Percentiles rank a stretch among this genome's conserved stretches.
Conservation (phyloP, 257 asterid species). For the Scutellaria galericulata region DNA sequence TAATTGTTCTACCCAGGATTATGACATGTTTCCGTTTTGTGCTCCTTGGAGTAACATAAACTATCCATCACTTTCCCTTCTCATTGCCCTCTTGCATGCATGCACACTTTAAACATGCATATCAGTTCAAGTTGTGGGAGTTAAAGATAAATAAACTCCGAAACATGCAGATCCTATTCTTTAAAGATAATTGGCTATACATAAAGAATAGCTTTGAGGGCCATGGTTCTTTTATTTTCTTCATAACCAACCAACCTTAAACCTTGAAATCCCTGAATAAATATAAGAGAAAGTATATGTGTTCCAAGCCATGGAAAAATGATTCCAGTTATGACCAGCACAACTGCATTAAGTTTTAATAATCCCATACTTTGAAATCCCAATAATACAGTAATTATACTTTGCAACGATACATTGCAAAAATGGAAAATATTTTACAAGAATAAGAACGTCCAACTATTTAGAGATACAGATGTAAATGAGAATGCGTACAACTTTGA, state of each 20-base stretch:
- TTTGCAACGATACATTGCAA: slow-evolving; percentile 6
- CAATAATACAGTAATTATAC: background rate
- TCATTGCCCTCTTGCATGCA: background rate
- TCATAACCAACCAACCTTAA: background rate
- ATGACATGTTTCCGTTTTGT: background rate
- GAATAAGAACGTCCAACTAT: slow-evolving; percentile 7
- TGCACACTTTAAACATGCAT: background rate
- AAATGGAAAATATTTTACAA: background rate
- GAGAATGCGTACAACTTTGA: slow-evolving; percentile 24
- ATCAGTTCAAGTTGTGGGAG: slow-evolving; percentile 1
- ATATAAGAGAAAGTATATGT: slow-evolving; percentile 15
- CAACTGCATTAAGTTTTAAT: slow-evolving; percentile 3
- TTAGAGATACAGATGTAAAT: slow-evolving; percentile 18
- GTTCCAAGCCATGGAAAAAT: background rate
- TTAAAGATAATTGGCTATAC: background rate
- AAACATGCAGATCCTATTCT: background rate
- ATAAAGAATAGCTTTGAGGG: background rate
- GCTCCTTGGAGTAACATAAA: slow-evolving; percentile 6
- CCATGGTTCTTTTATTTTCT: background rate
- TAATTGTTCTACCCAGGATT: background rate
- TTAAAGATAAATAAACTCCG: background rate
- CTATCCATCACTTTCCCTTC: background rate
- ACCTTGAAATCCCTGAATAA: background rate
- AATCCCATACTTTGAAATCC: slow-evolving; percentile 15
- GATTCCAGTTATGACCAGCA: background rate